Conservation (phyloP, 164 flowering plant species). For the Euptelea pleiosperma region DNA sequence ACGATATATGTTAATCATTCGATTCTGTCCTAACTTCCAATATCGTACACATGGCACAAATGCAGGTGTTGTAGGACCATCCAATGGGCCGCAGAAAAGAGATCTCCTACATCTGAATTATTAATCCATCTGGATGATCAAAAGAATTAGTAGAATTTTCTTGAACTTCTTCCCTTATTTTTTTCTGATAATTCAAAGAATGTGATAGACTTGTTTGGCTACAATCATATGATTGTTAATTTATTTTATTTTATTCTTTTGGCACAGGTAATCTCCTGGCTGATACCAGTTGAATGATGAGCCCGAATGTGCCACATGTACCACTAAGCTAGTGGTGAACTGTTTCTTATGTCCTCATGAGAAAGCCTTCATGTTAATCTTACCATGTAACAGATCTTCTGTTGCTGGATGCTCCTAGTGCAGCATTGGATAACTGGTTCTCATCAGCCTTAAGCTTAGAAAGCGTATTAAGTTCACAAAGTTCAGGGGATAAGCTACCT, state of each 20-base stretch:
- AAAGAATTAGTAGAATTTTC: background rate
- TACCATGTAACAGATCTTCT: no score
- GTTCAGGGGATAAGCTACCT: constrained; percentile 40
- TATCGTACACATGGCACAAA: background rate
- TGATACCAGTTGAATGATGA: background rate
- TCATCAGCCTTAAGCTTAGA: constrained; percentile 45
- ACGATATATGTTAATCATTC: background rate
- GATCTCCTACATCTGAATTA: background rate
- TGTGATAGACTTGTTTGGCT: background rate
- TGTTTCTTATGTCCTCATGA: no score
- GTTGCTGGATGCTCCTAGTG: constrained; percentile 21
- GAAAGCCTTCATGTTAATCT: no score
- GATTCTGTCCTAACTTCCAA: background rate
- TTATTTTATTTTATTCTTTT: background rate
- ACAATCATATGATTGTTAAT: background rate
- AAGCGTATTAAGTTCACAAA: constrained; percentile 29
- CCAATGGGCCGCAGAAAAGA: no score
- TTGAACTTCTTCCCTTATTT: background rate
- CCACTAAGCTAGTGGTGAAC: no score
- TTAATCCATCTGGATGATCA: background rate
- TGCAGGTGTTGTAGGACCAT: background rate
- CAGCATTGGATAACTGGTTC: constrained; percentile 20
- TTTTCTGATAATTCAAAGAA: no score
- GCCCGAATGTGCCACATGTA: no score
- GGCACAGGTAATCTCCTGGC: no score